Conservation (phyloP, 208 protist genomes). For the Trypanosoma caninum region DNA sequence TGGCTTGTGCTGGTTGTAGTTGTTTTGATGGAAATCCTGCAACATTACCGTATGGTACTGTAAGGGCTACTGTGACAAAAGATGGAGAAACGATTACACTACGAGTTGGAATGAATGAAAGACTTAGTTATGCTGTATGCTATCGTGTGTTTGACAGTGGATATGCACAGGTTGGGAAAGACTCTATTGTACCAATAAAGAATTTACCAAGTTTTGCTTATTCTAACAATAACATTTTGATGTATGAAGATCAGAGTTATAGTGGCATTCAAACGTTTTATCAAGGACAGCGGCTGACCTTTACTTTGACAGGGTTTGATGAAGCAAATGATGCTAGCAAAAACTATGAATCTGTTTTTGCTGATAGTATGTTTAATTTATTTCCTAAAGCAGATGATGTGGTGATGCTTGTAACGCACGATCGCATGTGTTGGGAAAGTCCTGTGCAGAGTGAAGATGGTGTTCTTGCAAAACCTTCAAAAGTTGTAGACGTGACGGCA, state of each 20-base stretch:
- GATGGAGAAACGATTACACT: conserved; percentile 27
- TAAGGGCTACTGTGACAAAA: conserved; percentile 1
- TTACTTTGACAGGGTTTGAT: conserved; percentile 49
- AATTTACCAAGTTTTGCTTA: conserved; percentile 63
- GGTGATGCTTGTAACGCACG: conserved; percentile 63
- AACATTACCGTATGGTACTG: conserved; percentile 61
- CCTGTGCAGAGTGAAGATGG: conserved; percentile 13
- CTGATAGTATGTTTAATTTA: neutral
- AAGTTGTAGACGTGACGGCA: conserved; percentile 18
- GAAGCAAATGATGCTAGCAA: conserved; percentile 10
- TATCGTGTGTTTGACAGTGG: conserved; percentile 76
- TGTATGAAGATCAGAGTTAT: too few relatives aligned
- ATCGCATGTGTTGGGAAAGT: conserved; percentile 77
- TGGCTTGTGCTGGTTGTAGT: conserved; percentile 64
- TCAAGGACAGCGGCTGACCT: conserved; percentile 76
- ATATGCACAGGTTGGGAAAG: conserved; percentile 55
- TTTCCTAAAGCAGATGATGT: conserved; percentile 26
- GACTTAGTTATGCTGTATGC: conserved; percentile 58
- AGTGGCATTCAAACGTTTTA: too few relatives aligned
- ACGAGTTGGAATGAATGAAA: conserved; percentile 64
- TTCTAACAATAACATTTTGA: too few relatives aligned
- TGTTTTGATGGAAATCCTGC: conserved; percentile 60
- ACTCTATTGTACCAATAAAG: conserved; percentile 27
- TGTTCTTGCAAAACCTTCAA: conserved; percentile 37
- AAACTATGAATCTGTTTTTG: neutral